Base-by-base conservation (phyloP, 352 stramenopile species). In the Globisporangium lucens region DNA sequence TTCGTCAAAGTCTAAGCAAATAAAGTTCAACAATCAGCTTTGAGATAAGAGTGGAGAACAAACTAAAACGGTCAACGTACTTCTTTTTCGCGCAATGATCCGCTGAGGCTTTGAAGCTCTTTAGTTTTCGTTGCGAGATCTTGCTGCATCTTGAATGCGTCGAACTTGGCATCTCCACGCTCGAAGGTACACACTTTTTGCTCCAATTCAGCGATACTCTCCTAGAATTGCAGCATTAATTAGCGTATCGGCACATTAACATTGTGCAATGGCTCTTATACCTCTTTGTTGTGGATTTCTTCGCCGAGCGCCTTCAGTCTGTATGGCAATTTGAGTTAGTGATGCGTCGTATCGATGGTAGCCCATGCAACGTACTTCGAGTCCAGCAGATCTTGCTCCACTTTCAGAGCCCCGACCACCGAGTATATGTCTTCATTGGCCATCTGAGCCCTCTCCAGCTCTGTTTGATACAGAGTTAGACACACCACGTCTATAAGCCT, bases 371-470 rank as follows among this genome's bases (percentile, higher is more conserved):
- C 59, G 20, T 61, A 85, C 78, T 46, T 79, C 47, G 63, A 51
- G 65, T 80, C 75, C 22, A 83, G 65, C 15, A 62, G 55, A 53
- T 76, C 66, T 36, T 77, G 75, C 52, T 76, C 71, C 3, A 29
- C 24, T n/a, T 59, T 65, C 20, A 80, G 64, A 27, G 49, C 66
- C 29, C 70, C 68, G 6, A 82, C 72, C n/a, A 56, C 61, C 30
- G 78, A 85, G 30, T 79, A 63, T 1, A 63, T 57, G 27, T 85
- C 78, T 60, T 85, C 78, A 51, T 82, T 85, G n/a, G 68, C 65
- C 78, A 85, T 85, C 33, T 83, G 78, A 55, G 61, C 58, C 61
- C 68, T 72, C 66, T 85, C 78, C 9, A 85, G 65, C 61, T 85
- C 78, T 85, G 41, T 63, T 62, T 43, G 4, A 3, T 33, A 29